Conservation (phyloP, 192 early-diverging fungal genomes). For the Coemansia sp. region DNA sequence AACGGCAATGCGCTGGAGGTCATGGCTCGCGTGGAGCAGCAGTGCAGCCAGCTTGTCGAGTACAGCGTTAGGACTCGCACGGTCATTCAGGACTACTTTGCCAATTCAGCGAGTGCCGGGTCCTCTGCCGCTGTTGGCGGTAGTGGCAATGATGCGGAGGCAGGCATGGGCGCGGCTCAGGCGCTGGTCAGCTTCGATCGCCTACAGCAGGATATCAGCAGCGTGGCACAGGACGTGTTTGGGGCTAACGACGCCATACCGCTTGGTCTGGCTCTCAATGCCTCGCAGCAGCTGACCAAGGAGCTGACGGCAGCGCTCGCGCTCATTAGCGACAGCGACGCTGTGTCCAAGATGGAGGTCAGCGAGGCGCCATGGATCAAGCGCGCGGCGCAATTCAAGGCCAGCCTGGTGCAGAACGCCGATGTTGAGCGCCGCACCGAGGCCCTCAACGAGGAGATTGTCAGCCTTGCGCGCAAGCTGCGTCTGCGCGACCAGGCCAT, state of each 20-base stretch:
- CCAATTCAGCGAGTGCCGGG: background rate
- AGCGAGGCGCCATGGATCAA: slow-evolving; percentile 73
- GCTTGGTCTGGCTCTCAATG: slow-evolving; percentile 19
- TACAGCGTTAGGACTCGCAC: slow-evolving; percentile 18
- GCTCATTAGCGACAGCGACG: slow-evolving; percentile 9
- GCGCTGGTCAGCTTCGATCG: background rate
- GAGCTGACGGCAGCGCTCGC: slow-evolving; percentile 21
- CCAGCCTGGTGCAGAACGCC: slow-evolving; percentile 73
- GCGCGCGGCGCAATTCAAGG: slow-evolving; percentile 78
- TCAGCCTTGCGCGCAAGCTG: slow-evolving; percentile 73
- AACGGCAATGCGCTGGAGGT: slow-evolving; percentile 6
- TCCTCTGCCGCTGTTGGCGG: background rate
- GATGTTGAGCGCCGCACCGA: slow-evolving; percentile 77
- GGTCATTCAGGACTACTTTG: slow-evolving; percentile 20
- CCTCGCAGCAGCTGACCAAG: slow-evolving; percentile 20
- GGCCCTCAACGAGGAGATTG: slow-evolving; percentile 73
- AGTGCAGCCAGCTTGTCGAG: slow-evolving; percentile 16
- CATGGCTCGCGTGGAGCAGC: slow-evolving; percentile 10
- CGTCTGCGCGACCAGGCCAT: slow-evolving; percentile 79
- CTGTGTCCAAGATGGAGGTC: background rate
- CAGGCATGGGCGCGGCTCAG: background rate
- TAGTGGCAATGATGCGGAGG: background rate
- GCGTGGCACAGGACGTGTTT: slow-evolving; percentile 42
- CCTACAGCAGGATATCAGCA: slow-evolving; percentile 18
- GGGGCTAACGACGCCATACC: slow-evolving; percentile 16